Base-by-base conservation (phyloP, 495 filamentous ascomycete genomes). In the Cudoniella acicularis region DNA sequence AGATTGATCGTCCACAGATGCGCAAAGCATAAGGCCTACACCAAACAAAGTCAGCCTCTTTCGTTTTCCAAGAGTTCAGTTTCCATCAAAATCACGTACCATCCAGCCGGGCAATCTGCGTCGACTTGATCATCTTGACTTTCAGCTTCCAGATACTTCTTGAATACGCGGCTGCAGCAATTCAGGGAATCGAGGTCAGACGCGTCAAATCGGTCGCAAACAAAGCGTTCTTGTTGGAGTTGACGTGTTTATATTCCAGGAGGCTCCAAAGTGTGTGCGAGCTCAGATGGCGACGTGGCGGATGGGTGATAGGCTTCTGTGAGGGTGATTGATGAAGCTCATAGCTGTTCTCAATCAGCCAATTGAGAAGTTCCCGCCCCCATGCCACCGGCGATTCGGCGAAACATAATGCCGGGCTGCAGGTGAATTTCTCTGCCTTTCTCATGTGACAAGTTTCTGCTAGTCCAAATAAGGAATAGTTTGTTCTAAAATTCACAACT, bases 1-100 rank as follows among this genome's bases (percentile, higher is more conserved):
- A 77, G 89, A 85, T 68, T 88, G 87, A 73, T 96, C 91, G 73
- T 98, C 94, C 49, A 96, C 90, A 0, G 95, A 96, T 46, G 94
- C 94, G 65, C 91, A 92, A 56, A 98, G 83, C 81, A 96, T 90
- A 56, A 98, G 79, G 78, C 95, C 93, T 96, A 59, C 30, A 16
- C 45, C 20, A 18, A 25, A 16, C 21, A 21, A 25, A 54, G 24
- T 63, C 48, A 72, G 63, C 23, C 17, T 36, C 47, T 1, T 25
- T 50, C 49, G 9, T 21, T 20, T 4, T 30, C 22, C 43, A 46
- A 46, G 13, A 46, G 4, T 17, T 46, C 1, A 41, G 23, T 43
- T 56, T 60, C 79, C 60, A n/a, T n/a, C n/a, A n/a, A n/a, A n/a
- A n/a, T n/a, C n/a, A n/a, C n/a, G n/a, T 75, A 96, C 93, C 93